phyloP scores from a whole-genome alignment of 1,284 basidiomycete genomes.

The Irpex sp. region DNA sequence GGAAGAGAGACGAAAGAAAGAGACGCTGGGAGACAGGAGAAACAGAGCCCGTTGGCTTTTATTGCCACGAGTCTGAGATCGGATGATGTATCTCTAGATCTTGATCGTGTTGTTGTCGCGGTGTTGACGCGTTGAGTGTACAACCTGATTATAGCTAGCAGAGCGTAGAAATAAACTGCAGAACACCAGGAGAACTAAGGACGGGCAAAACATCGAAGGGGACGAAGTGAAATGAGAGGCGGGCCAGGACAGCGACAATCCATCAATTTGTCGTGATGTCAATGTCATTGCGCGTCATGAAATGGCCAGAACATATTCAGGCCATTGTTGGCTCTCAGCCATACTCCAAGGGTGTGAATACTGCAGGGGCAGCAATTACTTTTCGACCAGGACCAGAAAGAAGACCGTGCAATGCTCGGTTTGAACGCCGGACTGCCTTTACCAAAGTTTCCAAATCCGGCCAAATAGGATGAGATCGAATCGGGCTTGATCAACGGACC shows the following conservation, averaged over 20 bases:
- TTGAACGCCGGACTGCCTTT: not conserved
- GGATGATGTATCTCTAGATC: not conserved
- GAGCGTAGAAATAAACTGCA: not conserved
- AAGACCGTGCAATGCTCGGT: not conserved
- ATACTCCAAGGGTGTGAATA: no score
- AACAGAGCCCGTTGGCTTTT: not conserved
- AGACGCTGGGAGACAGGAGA: not conserved
- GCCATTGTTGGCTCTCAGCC: no score
- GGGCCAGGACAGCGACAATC: not conserved
- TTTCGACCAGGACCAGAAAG: not conserved
- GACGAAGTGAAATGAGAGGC: not conserved
- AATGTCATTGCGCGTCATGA: not conserved
- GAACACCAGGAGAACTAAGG: not conserved
- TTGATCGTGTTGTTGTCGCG: not conserved
- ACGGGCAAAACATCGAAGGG: not conserved
- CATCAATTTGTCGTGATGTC: not conserved
- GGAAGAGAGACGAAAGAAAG: not conserved
- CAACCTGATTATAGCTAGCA: not conserved
- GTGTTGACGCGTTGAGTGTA: not conserved
- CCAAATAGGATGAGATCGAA: not conserved
- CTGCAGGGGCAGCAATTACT: not conserved
- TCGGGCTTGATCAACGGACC: not conserved
- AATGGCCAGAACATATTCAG: not conserved
- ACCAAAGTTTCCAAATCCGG: not conserved
- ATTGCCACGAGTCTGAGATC: not conserved